Conservation (phyloP, 23 red algal genomes). For the Rhodosorus marinus region DNA sequence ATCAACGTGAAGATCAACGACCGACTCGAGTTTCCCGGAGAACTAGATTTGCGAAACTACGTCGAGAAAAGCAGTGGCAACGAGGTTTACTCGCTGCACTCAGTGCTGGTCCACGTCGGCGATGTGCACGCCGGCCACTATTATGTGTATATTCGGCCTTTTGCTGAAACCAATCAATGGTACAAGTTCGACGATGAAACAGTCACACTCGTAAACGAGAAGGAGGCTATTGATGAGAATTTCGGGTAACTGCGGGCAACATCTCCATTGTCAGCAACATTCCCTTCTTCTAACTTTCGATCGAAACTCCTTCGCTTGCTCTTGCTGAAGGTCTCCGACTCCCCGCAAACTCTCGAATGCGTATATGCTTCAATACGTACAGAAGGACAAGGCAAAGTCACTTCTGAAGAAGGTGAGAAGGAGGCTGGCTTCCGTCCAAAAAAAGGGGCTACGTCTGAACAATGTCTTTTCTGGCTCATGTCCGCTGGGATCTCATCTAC, state of each 20-base stretch:
- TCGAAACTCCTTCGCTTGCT: too few relatives aligned
- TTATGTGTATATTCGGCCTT: slow-evolving; percentile 70
- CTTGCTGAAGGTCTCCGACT: too few relatives aligned
- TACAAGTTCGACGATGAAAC: slow-evolving; percentile 97
- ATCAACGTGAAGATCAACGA: slow-evolving; percentile 19
- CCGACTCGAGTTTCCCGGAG: slow-evolving; percentile 7
- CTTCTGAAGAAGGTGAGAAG: slow-evolving; percentile 15
- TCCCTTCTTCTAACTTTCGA: too few relatives aligned
- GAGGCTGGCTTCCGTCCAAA: too few relatives aligned
- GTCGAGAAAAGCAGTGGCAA: background rate
- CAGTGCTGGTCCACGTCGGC: slow-evolving; percentile 90
- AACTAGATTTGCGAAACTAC: background rate
- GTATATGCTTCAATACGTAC: slow-evolving; percentile 97
- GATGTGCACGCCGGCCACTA: slow-evolving; percentile 93
- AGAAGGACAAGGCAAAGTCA: slow-evolving; percentile 22
- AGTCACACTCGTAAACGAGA: slow-evolving; percentile 32
- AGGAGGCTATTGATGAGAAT: slow-evolving; percentile 79
- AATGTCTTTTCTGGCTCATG: too few relatives aligned
- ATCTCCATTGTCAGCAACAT: too few relatives aligned
- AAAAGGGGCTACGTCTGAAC: too few relatives aligned
- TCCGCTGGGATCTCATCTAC: too few relatives aligned
- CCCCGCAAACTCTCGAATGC: slow-evolving; percentile 58
- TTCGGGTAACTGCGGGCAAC: too few relatives aligned
- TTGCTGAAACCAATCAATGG: slow-evolving; percentile 25
- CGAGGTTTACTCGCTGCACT: slow-evolving; percentile 67